A percentile compares a stretch with the other conserved stretches of the same genome.
phyloP scores from a whole-genome alignment of 345 rosid genomes.

The Pelargonium nanum region DNA sequence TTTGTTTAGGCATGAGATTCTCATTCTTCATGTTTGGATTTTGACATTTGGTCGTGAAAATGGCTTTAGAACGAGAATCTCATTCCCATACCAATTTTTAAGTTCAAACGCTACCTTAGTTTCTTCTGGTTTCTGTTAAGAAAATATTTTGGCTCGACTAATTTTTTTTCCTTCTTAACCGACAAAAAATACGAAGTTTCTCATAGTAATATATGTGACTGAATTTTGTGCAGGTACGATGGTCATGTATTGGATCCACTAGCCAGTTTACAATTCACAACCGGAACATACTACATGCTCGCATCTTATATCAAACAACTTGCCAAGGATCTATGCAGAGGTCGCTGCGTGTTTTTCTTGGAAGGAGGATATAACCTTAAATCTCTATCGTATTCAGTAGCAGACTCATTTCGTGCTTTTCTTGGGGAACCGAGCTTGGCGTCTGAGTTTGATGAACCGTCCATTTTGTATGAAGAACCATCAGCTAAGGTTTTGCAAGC shows the following conservation, averaged over 20 bases:
- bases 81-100: no score
- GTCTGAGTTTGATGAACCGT: conserved; percentile 64
- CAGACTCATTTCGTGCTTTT: conserved; percentile 77
- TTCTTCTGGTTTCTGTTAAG: no score
- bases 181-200: no score
- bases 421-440: conserved; percentile 75
- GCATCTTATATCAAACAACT: conserved; percentile 68
- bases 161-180: no score
- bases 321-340: conserved; percentile 71
- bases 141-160: no score
- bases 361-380: conserved; percentile 95
- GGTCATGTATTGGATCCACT: conserved; percentile 86
- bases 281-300: conserved; percentile 68
- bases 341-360: conserved; percentile 79
- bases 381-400: conserved; percentile 73
- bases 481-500: conserved; percentile 53
- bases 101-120: no score
- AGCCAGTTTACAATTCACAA: conserved; percentile 75
- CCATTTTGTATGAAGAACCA: conserved; percentile 80
- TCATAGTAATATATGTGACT: no score
- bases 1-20: no score
- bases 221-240: conserved; percentile 48
- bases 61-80: no score
- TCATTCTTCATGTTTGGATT: no score
- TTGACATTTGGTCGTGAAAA: no score